A percentile compares a stretch with the other conserved stretches of the same genome.
These are phyloP conservation scores for Halteria grandinella DNA, from an alignment of 73 alveolate genomes.

Conservation along the genomic window DNA sequence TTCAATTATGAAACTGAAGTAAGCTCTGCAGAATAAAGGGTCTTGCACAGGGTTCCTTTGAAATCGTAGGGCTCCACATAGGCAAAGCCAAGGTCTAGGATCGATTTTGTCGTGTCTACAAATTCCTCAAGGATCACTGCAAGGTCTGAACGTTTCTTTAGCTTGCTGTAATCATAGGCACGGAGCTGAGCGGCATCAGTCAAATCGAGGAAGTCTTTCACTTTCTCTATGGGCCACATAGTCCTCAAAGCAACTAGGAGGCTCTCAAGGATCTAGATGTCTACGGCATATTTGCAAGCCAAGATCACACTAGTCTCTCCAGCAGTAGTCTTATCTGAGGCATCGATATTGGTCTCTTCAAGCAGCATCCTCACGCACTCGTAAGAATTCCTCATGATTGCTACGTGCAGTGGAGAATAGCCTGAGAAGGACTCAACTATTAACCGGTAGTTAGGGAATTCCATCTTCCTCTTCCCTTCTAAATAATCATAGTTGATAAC, in stretches of 20 bases:
- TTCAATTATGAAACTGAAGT: no score
- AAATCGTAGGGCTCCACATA: no score
- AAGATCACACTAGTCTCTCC: neutral
- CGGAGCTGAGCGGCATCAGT: constrained; percentile 13
- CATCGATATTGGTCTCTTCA: constrained; percentile 37
- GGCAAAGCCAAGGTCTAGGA: constrained; percentile 19
- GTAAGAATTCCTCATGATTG: constrained; percentile 3
- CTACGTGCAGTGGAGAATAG: constrained; percentile 28
- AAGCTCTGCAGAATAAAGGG: neutral
- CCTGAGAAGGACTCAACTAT: neutral
- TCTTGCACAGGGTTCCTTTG: neutral
- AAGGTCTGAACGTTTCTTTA: constrained; percentile 43
- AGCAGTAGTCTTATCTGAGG: neutral
- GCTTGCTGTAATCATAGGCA: constrained; percentile 48
- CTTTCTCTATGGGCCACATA: neutral
- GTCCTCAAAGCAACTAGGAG: constrained; percentile 21
- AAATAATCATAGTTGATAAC: constrained; percentile 14
- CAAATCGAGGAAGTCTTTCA: constrained; percentile 1
- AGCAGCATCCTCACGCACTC: neutral
- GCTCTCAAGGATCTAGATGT: constrained; percentile 11
- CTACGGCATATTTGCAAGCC: constrained; percentile 32
- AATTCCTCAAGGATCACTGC: constrained; percentile 38
- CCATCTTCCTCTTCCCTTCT: neutral
- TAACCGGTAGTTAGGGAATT: neutral
- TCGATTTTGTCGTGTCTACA: constrained; percentile 19